Evolutionary conservation across 345 rosid genomes (phyloP).

Genomic region (Eucalyptus erythrocorys): DNA sequence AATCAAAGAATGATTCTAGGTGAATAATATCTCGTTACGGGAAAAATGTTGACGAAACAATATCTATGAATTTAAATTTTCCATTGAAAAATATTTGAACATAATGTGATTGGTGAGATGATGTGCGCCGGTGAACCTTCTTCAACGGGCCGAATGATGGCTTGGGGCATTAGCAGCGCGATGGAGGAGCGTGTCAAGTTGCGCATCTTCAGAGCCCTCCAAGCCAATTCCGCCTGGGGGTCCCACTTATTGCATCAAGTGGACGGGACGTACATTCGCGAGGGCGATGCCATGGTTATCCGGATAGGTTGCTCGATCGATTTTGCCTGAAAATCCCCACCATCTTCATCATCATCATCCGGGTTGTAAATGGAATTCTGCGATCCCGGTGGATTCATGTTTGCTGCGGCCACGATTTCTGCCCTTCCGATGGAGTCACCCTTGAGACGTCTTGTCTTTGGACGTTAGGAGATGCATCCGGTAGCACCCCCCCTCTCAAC

Average conservation of each 20-base stretch:
- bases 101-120: not conserved
- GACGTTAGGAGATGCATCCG: not conserved
- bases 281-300: not conserved
- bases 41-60: rapidly evolving
- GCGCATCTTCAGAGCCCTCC: not conserved
- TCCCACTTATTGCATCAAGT: not conserved
- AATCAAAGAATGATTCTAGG: rapidly evolving
- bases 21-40: no score
- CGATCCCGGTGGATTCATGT: not conserved
- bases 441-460: not conserved
- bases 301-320: not conserved
- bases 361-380: not conserved
- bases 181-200: not conserved
- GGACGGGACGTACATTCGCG: not conserved
- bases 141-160: not conserved
- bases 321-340: not conserved
- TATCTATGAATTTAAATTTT: no score
- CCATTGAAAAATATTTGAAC: no score
- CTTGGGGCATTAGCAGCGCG: not conserved
- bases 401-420: not conserved
- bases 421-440: not conserved
- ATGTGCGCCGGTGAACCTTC: not conserved
- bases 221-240: not conserved
- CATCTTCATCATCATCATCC: not conserved
- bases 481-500: not conserved